Percentiles rank a stretch among this genome's conserved stretches.
These are phyloP conservation scores for Diaporthe aspalathi DNA, from an alignment of 2,329 filamentous ascomycete species.

Conservation along the genomic window DNA sequence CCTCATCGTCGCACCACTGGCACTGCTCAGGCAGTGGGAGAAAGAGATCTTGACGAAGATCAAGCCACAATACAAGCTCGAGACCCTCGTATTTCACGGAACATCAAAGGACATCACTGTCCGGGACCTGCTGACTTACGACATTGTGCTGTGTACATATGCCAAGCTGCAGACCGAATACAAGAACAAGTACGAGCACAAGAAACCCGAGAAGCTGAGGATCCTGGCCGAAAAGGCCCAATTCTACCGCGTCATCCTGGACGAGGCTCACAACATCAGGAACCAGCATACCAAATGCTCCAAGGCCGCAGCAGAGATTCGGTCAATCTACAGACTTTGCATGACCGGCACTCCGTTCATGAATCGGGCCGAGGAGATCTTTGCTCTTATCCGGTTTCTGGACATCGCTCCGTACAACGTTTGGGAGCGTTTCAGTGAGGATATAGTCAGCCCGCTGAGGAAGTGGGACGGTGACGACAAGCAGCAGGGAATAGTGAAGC, in stretches of 20 bases:
- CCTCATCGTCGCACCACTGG: slow-evolving; percentile 83
- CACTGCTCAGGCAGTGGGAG: slow-evolving; percentile 93
- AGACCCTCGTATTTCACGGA: slow-evolving; percentile 45
- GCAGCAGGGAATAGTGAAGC: slow-evolving; percentile 50
- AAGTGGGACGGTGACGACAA: slow-evolving; percentile 22
- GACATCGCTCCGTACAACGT: slow-evolving; percentile 38
- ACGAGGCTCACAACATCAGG: slow-evolving; percentile 34
- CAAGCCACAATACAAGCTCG: slow-evolving; percentile 44
- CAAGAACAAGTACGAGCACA: slow-evolving; percentile 26
- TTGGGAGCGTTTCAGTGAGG: slow-evolving; percentile 50
- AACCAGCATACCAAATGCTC: slow-evolving; percentile 21
- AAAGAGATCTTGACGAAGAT: slow-evolving; percentile 72
- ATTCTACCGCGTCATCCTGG: slow-evolving; percentile 31
- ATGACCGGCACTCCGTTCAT: slow-evolving; percentile 38
- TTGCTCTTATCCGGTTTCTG: slow-evolving; percentile 51
- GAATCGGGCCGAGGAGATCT: slow-evolving; percentile 34
- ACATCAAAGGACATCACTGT: slow-evolving; percentile 24
- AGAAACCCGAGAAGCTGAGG: not conserved
- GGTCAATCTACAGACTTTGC: slow-evolving; percentile 32
- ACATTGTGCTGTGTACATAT: slow-evolving; percentile 36
- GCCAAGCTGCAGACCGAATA: slow-evolving; percentile 31
- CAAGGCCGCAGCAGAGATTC: slow-evolving; percentile 24
- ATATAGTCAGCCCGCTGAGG: slow-evolving; percentile 24
- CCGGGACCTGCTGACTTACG: slow-evolving; percentile 18
- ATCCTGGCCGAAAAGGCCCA: not conserved